These are phyloP conservation scores for Pyronema omphalodes DNA, from an alignment of 495 filamentous ascomycete genomes.

Conservation along the genomic window DNA sequence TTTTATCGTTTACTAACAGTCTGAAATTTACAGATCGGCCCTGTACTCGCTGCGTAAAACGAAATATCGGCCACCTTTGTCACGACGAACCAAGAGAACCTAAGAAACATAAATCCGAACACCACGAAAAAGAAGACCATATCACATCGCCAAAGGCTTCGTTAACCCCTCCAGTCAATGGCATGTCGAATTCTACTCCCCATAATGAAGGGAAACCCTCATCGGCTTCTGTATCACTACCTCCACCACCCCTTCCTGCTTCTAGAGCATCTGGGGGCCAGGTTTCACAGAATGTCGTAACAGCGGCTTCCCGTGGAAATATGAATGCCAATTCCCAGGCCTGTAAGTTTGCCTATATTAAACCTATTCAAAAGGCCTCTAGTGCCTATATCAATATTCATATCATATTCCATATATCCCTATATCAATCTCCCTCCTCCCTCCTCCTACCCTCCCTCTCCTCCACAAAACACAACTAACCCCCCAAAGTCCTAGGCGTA, in stretches of 20 bases:
- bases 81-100: slow-evolving; percentile 88
- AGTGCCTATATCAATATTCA: not conserved
- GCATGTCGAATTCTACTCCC: slow-evolving; percentile 23
- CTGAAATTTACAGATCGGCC: slow-evolving; percentile 61
- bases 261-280: slow-evolving; percentile 19
- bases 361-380: slow-evolving; percentile 13
- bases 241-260: slow-evolving; percentile 22
- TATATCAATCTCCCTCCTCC: not conserved
- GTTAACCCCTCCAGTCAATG: slow-evolving; percentile 22
- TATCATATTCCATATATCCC: not conserved
- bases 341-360: slow-evolving; percentile 41
- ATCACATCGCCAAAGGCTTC: slow-evolving; percentile 33
- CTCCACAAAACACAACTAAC: too few species aligned
- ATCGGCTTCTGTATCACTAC: slow-evolving; percentile 15
- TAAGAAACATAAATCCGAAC: slow-evolving; percentile 55
- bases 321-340: slow-evolving; percentile 43
- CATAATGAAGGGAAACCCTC: slow-evolving; percentile 18
- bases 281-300: slow-evolving; percentile 27
- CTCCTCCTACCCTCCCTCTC: too few species aligned
- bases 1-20: too few species aligned
- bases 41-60: slow-evolving; percentile 94
- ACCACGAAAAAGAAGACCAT: slow-evolving; percentile 41
- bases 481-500: slow-evolving; percentile 39
- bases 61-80: slow-evolving; percentile 96
- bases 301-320: slow-evolving; percentile 25